These are phyloP conservation scores for Candida palmyrensis DNA, from an alignment of 805 yeast genomes.

Conservation along the genomic window DNA sequence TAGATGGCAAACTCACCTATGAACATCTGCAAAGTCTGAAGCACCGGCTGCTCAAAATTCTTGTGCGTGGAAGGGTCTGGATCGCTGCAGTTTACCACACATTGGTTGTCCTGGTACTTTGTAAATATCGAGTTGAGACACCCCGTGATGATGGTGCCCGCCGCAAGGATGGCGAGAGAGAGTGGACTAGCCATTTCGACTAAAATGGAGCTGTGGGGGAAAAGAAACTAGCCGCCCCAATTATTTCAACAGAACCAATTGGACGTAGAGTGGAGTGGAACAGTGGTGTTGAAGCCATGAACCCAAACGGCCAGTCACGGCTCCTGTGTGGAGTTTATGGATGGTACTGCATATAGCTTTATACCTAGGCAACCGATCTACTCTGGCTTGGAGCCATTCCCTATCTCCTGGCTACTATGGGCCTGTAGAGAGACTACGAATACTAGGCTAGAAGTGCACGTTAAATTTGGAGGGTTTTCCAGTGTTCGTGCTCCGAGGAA, in stretches of 20 bases:
- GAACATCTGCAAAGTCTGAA: conserved; percentile 80
- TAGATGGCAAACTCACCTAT: conserved; percentile 59
- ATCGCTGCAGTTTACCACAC: conserved; percentile 51
- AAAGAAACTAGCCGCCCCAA: conserved; percentile 6
- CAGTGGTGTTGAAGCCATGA: too few species aligned
- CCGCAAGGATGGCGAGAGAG: conserved; percentile 7
- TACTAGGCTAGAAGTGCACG: too few species aligned
- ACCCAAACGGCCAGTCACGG: too few species aligned
- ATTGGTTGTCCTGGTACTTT: conserved; percentile 71
- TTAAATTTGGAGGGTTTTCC: too few species aligned
- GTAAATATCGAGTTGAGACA: conserved; percentile 70
- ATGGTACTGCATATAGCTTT: too few species aligned
- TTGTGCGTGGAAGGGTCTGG: conserved; percentile 38
- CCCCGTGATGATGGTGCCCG: conserved; percentile 63
- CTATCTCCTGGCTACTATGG: too few species aligned
- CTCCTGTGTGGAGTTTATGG: too few species aligned
- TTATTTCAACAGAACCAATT: background rate
- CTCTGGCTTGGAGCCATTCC: too few species aligned
- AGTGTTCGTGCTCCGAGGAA: too few species aligned
- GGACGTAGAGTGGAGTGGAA: background rate
- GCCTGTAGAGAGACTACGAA: too few species aligned
- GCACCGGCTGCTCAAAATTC: conserved; percentile 69
- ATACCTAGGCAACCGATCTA: too few species aligned
- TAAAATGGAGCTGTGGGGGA: too few species aligned
- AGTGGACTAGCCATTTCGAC: conserved; percentile 3